Conservation (phyloP, 495 filamentous ascomycete species). For the Mycothermus thermophilus region DNA sequence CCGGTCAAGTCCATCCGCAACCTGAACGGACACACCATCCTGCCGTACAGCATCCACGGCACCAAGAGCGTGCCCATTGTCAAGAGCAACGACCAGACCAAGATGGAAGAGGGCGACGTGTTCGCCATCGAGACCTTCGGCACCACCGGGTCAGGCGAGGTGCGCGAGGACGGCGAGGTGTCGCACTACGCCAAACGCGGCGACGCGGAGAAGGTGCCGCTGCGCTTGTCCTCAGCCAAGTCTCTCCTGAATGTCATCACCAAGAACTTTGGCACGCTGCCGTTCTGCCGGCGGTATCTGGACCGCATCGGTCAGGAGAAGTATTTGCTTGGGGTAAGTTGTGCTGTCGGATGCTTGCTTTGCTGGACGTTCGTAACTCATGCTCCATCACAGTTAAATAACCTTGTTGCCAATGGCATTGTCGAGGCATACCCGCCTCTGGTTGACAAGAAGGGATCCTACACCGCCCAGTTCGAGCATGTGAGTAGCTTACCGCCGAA, state of each 20-base stretch:
- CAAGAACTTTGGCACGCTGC: conserved; percentile 83
- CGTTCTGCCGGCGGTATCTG: conserved; percentile 74
- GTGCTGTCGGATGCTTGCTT: too few relatives aligned
- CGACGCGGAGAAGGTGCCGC: conserved; percentile 51
- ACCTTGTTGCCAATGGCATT: conserved; percentile 68
- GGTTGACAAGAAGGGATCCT: conserved; percentile 85
- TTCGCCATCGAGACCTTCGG: conserved; percentile 94
- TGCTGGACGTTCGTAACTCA: too few relatives aligned
- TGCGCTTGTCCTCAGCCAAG: conserved; percentile 65
- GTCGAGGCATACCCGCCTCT: conserved; percentile 84
- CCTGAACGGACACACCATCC: conserved; percentile 80
- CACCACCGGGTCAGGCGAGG: conserved; percentile 76
- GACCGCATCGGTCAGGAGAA: conserved; percentile 79
- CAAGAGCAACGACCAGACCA: conserved; percentile 62
- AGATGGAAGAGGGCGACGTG: conserved; percentile 90
- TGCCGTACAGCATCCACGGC: conserved; percentile 77
- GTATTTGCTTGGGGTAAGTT: conserved; percentile 65
- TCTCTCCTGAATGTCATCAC: conserved; percentile 71
- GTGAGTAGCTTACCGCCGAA: conserved; percentile 36
- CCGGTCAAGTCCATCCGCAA: conserved; percentile 79
- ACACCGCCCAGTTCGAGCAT: conserved; percentile 91
- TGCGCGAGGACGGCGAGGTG: conserved; percentile 68
- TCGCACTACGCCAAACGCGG: conserved; percentile 60
- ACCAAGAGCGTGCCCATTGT: conserved; percentile 82
- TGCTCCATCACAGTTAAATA: conserved; percentile 66